Conservation (phyloP, 139 green algal species). For the Tetratostichococcus sp. region DNA sequence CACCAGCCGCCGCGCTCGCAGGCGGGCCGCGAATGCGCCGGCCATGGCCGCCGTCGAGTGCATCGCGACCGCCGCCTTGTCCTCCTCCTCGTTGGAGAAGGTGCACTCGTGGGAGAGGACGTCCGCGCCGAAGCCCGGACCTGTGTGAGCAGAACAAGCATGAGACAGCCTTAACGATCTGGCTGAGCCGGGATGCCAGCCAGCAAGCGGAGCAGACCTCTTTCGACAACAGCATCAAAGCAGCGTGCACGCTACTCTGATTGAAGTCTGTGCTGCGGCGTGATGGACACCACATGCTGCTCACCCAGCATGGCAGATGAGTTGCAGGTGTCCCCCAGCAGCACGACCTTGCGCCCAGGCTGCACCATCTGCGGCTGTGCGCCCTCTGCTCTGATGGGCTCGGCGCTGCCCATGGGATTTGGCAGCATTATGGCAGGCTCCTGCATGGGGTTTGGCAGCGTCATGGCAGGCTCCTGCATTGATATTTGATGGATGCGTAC, state of each 20-base stretch:
- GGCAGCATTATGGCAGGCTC: background rate
- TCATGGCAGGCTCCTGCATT: background rate
- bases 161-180: too few relatives aligned
- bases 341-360: constrained; percentile 66
- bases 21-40: constrained; percentile 68
- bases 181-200: too few relatives aligned
- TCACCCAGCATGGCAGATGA: constrained; percentile 52
- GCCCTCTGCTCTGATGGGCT: background rate
- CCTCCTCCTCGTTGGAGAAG: constrained; percentile 67
- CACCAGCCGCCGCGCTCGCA: constrained; percentile 73
- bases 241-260: too few relatives aligned
- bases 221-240: too few relatives aligned
- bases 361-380: constrained; percentile 6
- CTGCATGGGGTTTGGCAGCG: background rate
- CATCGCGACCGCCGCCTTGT: constrained; percentile 72
- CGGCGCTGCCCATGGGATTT: too few relatives aligned
- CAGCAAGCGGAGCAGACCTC: too few relatives aligned
- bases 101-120: constrained; percentile 91
- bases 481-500: too few relatives aligned
- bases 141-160: too few relatives aligned
- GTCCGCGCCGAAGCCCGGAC: constrained; percentile 34
- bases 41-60: constrained; percentile 90
- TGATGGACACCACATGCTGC: background rate
- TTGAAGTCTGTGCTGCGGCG: too few relatives aligned
- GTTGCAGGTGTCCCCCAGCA: constrained; percentile 90